Conservation (phyloP, 1,284 basidiomycete species). For the Malassezia equina region DNA sequence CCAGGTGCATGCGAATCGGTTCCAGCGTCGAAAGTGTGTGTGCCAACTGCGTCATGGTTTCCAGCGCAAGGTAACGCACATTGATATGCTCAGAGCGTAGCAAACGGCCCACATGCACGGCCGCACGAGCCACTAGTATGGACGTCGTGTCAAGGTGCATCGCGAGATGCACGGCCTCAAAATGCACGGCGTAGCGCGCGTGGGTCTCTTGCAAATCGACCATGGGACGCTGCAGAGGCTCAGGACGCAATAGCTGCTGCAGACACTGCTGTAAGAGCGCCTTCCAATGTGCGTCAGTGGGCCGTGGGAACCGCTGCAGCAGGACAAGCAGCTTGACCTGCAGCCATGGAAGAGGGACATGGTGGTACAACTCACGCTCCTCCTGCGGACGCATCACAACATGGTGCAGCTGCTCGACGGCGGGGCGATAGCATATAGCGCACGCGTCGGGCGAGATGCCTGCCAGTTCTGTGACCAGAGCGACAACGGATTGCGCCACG, state of each 20-base stretch:
- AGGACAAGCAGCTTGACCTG: slow-evolving; percentile 90
- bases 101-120: slow-evolving; percentile 81
- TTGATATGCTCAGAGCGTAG: slow-evolving; percentile 97
- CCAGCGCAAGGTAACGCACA: slow-evolving; percentile 90
- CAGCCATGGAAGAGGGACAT: slow-evolving; percentile 92
- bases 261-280: slow-evolving; percentile 72
- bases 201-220: slow-evolving; percentile 97
- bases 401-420: slow-evolving; percentile 75
- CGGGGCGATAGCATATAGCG: slow-evolving; percentile 82
- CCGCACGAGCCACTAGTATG: slow-evolving; percentile 76
- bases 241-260: slow-evolving; percentile 49
- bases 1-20: slow-evolving; percentile 88
- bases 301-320: slow-evolving; percentile 87
- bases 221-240: neutral
- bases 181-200: slow-evolving; percentile 92
- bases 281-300: slow-evolving; percentile 72
- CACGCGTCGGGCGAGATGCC: slow-evolving; percentile 86
- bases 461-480: slow-evolving; percentile 83
- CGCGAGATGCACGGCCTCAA: slow-evolving; percentile 92
- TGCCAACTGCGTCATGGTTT: slow-evolving; percentile 96
- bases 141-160: slow-evolving; percentile 93
- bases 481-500: slow-evolving; percentile 85
- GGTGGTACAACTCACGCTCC: slow-evolving; percentile 87
- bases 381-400: slow-evolving; percentile 53
- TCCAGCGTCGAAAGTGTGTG: slow-evolving; percentile 72